Conservation (phyloP, 2,329 filamentous ascomycete species). For the Colletotrichum cereale region DNA sequence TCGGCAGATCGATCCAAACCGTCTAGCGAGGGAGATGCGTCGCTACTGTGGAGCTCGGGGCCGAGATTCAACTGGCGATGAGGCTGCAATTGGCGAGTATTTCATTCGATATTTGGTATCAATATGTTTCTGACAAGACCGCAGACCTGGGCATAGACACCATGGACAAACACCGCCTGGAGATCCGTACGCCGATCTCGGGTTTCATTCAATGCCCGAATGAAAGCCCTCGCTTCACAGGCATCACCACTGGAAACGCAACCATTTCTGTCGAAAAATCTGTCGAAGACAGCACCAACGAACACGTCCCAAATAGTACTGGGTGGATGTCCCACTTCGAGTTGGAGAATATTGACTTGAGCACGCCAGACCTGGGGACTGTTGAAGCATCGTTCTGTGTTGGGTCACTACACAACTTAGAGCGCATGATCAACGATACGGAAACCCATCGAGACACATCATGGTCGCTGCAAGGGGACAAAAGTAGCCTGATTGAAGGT, state of each 20-base stretch:
- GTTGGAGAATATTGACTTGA: background rate
- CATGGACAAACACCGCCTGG: background rate
- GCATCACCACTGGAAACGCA: background rate
- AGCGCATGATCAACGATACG: background rate
- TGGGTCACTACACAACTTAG: background rate
- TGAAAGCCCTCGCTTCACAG: background rate
- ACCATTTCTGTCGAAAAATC: background rate
- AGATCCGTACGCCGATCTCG: background rate
- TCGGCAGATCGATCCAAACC: background rate
- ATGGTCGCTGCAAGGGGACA: background rate
- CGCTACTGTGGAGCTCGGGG: background rate
- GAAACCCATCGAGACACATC: background rate
- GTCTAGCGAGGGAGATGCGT: background rate
- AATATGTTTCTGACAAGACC: background rate
- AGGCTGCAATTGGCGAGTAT: background rate
- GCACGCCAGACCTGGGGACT: background rate
- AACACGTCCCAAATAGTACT: background rate
- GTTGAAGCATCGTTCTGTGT: background rate
- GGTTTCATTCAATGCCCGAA: background rate
- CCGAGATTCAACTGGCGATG: background rate
- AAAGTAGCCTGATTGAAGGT: accelerated
- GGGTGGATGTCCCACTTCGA: background rate
- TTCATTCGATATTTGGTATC: accelerated
- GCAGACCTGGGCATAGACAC: background rate
- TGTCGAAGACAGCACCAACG: background rate